phyloP scores from a whole-genome alignment of 371 early-diverging fungal species.

The Conidiobolus incongruus region DNA sequence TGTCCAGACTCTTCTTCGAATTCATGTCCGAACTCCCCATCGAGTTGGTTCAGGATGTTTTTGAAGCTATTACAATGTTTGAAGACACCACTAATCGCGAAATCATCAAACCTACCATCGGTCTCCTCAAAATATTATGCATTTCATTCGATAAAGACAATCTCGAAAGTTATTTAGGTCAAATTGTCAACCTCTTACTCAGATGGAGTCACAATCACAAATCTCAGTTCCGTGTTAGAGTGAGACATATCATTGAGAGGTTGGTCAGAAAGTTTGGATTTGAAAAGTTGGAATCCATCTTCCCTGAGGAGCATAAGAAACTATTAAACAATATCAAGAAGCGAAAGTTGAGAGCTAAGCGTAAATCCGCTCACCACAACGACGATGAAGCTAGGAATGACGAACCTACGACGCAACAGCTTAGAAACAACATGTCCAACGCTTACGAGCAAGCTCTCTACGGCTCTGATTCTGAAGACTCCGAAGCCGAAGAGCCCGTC shows the following conservation, averaged over 20 bases:
- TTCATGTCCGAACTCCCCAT: conserved; percentile 26
- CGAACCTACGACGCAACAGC: conserved; percentile 12
- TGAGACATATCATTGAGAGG: conserved; percentile 83
- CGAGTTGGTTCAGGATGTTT: conserved; percentile 33
- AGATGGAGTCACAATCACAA: conserved; percentile 69
- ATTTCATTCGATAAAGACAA: conserved; percentile 44
- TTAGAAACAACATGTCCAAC: conserved; percentile 19
- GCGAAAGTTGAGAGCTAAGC: conserved; percentile 67
- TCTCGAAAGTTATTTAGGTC: conserved; percentile 35
- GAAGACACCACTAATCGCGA: conserved; percentile 66
- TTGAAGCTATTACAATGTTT: conserved; percentile 45
- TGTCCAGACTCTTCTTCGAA: conserved; percentile 74
- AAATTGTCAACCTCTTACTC: conserved; percentile 37
- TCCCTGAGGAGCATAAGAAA: conserved; percentile 77
- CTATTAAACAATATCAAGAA: conserved; percentile 81
- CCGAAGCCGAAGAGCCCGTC: conserved; percentile 31
- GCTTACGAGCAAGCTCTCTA: conserved; percentile 78
- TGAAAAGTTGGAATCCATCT: conserved; percentile 46
- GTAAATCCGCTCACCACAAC: conserved; percentile 18
- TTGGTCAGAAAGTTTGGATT: conserved; percentile 63
- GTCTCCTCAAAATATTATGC: conserved; percentile 79
- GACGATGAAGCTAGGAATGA: conserved; percentile 23
- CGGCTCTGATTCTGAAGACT: conserved; percentile 76
- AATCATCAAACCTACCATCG: conserved; percentile 73
- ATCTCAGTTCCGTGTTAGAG: conserved; percentile 69